Conservation (phyloP, 2,329 filamentous ascomycete species). For the Fusarium continuum region DNA sequence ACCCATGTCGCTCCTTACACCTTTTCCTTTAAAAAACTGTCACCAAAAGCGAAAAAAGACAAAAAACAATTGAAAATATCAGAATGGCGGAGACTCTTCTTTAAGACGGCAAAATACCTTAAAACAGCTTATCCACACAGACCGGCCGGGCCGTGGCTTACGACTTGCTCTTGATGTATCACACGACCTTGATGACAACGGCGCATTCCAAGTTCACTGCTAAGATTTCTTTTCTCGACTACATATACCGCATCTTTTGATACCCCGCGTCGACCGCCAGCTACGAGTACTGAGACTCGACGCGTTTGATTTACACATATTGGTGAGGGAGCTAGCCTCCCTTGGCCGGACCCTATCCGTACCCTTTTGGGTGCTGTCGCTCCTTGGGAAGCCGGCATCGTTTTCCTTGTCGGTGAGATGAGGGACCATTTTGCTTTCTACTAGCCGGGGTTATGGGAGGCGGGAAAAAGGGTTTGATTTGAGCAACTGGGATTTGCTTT, state of each 20-base stretch:
- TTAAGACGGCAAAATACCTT: conserved; percentile 9
- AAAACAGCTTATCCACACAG: conserved; percentile 3
- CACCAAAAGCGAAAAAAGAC: conserved; percentile 17
- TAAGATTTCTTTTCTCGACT: conserved; percentile 44
- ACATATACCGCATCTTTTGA: conserved; percentile 46
- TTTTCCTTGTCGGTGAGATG: conserved; percentile 26
- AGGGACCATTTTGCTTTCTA: conserved; percentile 31
- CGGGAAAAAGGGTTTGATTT: conserved; percentile 43
- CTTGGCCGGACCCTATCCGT: conserved; percentile 25
- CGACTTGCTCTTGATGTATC: conserved; percentile 36
- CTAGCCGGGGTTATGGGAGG: conserved; percentile 36
- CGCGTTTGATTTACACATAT: conserved; percentile 34
- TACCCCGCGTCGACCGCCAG: conserved; percentile 44
- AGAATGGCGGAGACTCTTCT: conserved; percentile 37
- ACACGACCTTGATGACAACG: conserved; percentile 42
- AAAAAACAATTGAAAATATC: conserved; percentile 38
- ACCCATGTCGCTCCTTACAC: conserved; percentile 48
- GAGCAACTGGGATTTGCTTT: conserved; percentile 39
- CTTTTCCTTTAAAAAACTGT: conserved; percentile 42
- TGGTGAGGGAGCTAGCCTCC: conserved; percentile 31
- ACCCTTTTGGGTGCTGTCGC: conserved; percentile 18
- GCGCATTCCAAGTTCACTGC: conserved; percentile 36
- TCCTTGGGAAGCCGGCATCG: conserved; percentile 32
- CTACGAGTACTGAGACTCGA: conserved; percentile 36
- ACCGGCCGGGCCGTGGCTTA: not conserved